These are phyloP conservation scores for Fraxinus sp. DNA, from an alignment of 305 asterid genomes.

Conservation along the genomic window DNA sequence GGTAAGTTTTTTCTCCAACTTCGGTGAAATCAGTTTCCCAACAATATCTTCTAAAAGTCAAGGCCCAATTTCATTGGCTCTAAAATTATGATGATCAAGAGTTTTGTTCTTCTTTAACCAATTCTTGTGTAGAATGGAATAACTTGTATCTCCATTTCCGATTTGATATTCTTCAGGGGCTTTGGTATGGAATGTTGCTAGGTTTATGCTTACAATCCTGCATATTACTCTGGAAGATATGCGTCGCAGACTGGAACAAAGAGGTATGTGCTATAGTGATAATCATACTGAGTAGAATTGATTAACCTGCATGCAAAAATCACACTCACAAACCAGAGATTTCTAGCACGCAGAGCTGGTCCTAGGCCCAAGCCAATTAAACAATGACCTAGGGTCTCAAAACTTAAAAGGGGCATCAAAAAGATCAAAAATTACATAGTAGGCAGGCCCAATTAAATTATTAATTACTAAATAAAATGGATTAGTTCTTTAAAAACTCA, in stretches of 20 bases:
- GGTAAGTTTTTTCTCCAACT: too few relatives aligned
- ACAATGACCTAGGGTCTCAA: too few relatives aligned
- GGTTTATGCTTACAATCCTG: conserved; percentile 32
- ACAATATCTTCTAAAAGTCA: background rate
- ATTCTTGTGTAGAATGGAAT: background rate
- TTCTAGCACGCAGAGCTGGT: too few relatives aligned
- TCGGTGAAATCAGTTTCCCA: too few relatives aligned
- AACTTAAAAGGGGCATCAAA: too few relatives aligned
- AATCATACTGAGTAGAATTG: background rate
- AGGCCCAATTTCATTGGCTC: background rate
- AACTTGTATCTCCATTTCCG: background rate
- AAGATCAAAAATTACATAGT: too few relatives aligned
- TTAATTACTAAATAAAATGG: too few relatives aligned
- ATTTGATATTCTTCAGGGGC: conserved; percentile 38
- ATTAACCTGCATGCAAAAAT: background rate
- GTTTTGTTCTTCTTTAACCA: background rate
- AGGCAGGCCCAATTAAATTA: too few relatives aligned
- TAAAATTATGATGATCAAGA: background rate
- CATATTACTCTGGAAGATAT: conserved; percentile 40
- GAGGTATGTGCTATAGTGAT: conserved; percentile 37
- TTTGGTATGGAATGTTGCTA: conserved; percentile 34
- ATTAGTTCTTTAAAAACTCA: too few relatives aligned
- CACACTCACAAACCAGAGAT: too few relatives aligned
- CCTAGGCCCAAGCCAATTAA: too few relatives aligned
- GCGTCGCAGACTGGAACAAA: conserved; percentile 45